Conservation (phyloP, 2,329 filamentous ascomycete species). For the Zopfia rhizophila region DNA sequence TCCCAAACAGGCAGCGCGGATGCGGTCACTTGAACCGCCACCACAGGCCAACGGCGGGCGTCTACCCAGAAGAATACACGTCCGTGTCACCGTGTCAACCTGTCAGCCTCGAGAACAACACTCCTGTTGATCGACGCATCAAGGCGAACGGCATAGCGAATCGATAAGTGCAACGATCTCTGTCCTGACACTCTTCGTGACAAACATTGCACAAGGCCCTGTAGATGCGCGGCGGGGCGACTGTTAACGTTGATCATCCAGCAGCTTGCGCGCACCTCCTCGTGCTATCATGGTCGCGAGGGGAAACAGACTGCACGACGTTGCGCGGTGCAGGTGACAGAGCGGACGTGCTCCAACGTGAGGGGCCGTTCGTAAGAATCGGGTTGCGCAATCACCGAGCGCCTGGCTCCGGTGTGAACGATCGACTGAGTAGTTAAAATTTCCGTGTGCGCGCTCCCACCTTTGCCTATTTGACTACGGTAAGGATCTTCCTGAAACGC, state of each 20-base stretch:
- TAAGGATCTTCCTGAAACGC: slow-evolving; percentile 46
- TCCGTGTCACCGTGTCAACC: slow-evolving; percentile 39
- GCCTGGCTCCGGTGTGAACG: slow-evolving; percentile 46
- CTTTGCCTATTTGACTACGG: slow-evolving; percentile 41
- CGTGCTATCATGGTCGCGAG: slow-evolving; percentile 27
- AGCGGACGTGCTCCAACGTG: slow-evolving; percentile 17
- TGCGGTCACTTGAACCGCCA: slow-evolving; percentile 35
- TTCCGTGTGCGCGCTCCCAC: slow-evolving; percentile 41
- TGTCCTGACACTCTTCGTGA: slow-evolving; percentile 32
- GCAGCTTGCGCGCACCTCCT: slow-evolving; percentile 29
- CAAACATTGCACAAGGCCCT: slow-evolving; percentile 34
- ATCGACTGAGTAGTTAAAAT: slow-evolving; percentile 47
- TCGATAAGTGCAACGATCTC: slow-evolving; percentile 49
- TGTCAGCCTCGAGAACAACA: slow-evolving; percentile 46
- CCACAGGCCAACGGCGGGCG: slow-evolving; percentile 25
- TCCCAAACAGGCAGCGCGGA: slow-evolving; percentile 42
- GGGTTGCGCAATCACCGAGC: slow-evolving; percentile 54
- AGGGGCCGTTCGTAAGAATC: slow-evolving; percentile 32
- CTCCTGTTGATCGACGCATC: slow-evolving; percentile 47
- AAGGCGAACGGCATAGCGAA: slow-evolving; percentile 47
- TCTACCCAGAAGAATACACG: slow-evolving; percentile 31
- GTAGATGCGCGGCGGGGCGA: slow-evolving; percentile 27
- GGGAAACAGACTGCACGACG: slow-evolving; percentile 27
- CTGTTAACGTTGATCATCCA: slow-evolving; percentile 25
- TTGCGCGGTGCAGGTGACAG: slow-evolving; percentile 15